Percentiles rank a stretch among this genome's conserved stretches.
Evolutionary conservation across 2,329 filamentous ascomycete species (phyloP).

Genomic region (Orbilia ellipsospora): DNA sequence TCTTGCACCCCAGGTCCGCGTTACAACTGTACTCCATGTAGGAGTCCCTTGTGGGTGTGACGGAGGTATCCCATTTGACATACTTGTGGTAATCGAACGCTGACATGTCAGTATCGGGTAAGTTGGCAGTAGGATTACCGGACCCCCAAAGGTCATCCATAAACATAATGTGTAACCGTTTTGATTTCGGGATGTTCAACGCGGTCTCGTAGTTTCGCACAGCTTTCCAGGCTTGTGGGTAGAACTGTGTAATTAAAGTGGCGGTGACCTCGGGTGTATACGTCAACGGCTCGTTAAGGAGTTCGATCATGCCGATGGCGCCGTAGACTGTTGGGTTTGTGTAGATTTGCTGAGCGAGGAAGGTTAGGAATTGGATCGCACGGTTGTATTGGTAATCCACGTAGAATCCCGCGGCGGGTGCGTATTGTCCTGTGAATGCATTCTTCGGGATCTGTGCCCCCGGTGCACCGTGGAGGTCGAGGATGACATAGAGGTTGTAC

Average conservation of each 20-base stretch:
- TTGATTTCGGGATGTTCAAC: slow-evolving; percentile 63
- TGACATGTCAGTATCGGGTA: slow-evolving; percentile 64
- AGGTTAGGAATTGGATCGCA: slow-evolving; percentile 57
- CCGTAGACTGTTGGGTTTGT: slow-evolving; percentile 53
- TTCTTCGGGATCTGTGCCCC: slow-evolving; percentile 46
- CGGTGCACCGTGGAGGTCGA: slow-evolving; percentile 66
- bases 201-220: slow-evolving; percentile 67
- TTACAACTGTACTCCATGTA: slow-evolving; percentile 69
- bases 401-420: slow-evolving; percentile 68
- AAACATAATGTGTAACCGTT: slow-evolving; percentile 68
- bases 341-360: slow-evolving; percentile 52
- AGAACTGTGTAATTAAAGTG: slow-evolving; percentile 64
- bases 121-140: slow-evolving; percentile 66
- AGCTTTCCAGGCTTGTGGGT: slow-evolving; percentile 64
- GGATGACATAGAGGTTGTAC: slow-evolving; percentile 67
- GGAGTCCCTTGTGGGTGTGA: slow-evolving; percentile 64
- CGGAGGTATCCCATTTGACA: slow-evolving; percentile 67
- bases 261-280: slow-evolving; percentile 54
- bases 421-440: slow-evolving; percentile 58
- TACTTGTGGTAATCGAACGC: slow-evolving; percentile 69
- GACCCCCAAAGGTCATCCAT: slow-evolving; percentile 70
- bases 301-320: slow-evolving; percentile 55
- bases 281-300: slow-evolving; percentile 55
- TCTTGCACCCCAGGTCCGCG: slow-evolving; percentile 63
- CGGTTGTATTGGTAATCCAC: slow-evolving; percentile 69